These are phyloP conservation scores for Paratinospora sagittata DNA, from an alignment of 164 flowering plant genomes.

Conservation along the genomic window DNA sequence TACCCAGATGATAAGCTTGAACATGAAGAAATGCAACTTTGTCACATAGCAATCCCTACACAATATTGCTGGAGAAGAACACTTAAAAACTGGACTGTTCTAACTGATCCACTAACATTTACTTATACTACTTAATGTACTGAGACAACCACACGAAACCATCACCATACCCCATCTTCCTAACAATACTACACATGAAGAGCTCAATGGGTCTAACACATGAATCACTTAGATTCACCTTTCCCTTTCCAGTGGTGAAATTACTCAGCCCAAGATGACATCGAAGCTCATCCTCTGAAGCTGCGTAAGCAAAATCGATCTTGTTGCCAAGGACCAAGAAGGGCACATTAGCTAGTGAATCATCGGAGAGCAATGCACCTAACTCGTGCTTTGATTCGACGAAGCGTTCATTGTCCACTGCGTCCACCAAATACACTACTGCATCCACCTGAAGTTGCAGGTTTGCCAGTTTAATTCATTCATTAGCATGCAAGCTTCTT, in stretches of 20 bases:
- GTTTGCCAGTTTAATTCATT: too few relatives aligned
- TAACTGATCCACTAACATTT: too few relatives aligned
- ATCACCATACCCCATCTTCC: slow-evolving; percentile 74
- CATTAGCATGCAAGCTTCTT: too few relatives aligned
- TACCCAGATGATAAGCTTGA: too few relatives aligned
- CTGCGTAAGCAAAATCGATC: slow-evolving; percentile 61
- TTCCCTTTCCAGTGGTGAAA: slow-evolving; percentile 68
- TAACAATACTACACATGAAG: slow-evolving; percentile 75
- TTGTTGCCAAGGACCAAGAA: slow-evolving; percentile 66
- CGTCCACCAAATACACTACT: slow-evolving; percentile 59
- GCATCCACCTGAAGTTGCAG: slow-evolving; percentile 57
- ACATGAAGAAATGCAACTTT: too few relatives aligned
- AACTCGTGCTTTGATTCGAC: slow-evolving; percentile 62
- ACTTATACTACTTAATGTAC: slow-evolving; percentile 42
- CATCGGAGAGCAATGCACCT: slow-evolving; percentile 62
- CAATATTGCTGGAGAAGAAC: too few relatives aligned
- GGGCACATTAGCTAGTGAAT: slow-evolving; percentile 46
- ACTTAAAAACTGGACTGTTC: too few relatives aligned
- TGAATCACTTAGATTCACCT: slow-evolving; percentile 39
- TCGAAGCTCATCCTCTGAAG: slow-evolving; percentile 61
- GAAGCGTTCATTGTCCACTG: slow-evolving; percentile 54
- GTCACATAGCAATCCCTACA: too few relatives aligned
- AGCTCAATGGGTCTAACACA: slow-evolving; percentile 61
- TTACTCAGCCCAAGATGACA: slow-evolving; percentile 47
- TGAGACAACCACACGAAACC: slow-evolving; percentile 73